Conservation (phyloP, 768 basidiomycete genomes). For the Podaxis sp. region DNA sequence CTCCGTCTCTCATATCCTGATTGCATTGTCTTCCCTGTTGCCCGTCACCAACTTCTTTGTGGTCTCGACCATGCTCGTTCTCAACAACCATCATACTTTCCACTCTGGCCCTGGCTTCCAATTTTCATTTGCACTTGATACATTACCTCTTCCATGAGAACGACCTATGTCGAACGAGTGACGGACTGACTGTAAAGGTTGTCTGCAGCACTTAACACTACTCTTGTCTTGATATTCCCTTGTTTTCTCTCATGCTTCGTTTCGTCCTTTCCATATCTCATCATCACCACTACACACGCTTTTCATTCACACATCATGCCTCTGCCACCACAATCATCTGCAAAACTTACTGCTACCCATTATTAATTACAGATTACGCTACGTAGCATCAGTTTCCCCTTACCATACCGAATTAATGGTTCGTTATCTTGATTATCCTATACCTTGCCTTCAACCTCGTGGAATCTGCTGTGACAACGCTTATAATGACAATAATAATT, state of each 20-base stretch:
- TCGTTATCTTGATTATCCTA: slow-evolving; percentile 1
- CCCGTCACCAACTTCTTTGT: neutral
- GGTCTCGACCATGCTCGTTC: neutral
- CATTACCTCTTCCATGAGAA: neutral
- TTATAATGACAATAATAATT: neutral
- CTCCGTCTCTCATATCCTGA: neutral
- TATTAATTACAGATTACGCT: slow-evolving; percentile 3
- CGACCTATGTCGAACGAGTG: neutral
- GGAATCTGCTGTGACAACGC: neutral
- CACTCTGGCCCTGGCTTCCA: neutral
- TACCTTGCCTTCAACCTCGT: neutral
- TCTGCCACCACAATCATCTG: neutral
- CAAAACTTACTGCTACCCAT: neutral
- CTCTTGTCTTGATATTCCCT: neutral
- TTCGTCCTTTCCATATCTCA: neutral
- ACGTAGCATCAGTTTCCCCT: neutral
- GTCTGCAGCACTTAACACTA: neutral
- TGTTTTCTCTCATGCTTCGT: neutral
- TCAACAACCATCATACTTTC: neutral
- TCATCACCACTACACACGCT: slow-evolving; percentile 1
- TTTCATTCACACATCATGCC: neutral
- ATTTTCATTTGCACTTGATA: neutral
- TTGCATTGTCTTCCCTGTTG: neutral
- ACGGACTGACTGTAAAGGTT: neutral
- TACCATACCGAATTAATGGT: neutral